Conservation (phyloP, 495 filamentous ascomycete species). For the Talaromyces proteolyticus region DNA sequence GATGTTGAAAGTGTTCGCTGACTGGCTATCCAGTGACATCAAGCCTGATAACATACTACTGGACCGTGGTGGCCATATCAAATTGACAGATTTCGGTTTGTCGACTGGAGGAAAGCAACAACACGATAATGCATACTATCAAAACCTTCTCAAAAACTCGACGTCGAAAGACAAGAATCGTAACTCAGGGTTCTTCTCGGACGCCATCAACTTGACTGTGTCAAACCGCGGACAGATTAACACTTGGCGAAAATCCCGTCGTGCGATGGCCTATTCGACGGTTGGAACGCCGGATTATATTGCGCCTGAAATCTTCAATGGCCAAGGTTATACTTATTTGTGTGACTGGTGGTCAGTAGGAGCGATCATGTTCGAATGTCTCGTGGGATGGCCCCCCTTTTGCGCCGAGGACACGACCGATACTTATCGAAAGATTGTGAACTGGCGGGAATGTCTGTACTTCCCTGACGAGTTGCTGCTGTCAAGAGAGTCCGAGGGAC, state of each 20-base stretch:
- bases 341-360: constrained; percentile 99
- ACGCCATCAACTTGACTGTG: constrained; percentile 97
- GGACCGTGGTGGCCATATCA: constrained; percentile 92
- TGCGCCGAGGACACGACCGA: constrained; percentile 96
- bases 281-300: constrained; percentile 99
- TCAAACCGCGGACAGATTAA: constrained; percentile 96
- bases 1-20: constrained; percentile 7
- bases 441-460: constrained; percentile 92
- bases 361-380: constrained; percentile 99
- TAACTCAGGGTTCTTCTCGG: constrained; percentile 81
- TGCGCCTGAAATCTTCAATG: constrained; percentile 95
- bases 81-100: constrained; percentile 96
- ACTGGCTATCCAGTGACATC: constrained; percentile 68
- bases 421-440: constrained; percentile 98
- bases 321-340: constrained; percentile 88
- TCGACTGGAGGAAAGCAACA: constrained; percentile 97
- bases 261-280: constrained; percentile 95
- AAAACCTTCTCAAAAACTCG: constrained; percentile 84
- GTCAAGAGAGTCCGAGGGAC: constrained; percentile 75
- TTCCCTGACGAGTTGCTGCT: constrained; percentile 93
- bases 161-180: constrained; percentile 64
- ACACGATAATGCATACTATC: constrained; percentile 97
- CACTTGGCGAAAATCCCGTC: constrained; percentile 93
- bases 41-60: constrained; percentile 98
- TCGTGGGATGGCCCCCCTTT: constrained; percentile 98